Percentiles rank a stretch among this genome's conserved stretches.
phyloP scores from a whole-genome alignment of 2,329 filamentous ascomycete species.

The Lojkania enalia region DNA sequence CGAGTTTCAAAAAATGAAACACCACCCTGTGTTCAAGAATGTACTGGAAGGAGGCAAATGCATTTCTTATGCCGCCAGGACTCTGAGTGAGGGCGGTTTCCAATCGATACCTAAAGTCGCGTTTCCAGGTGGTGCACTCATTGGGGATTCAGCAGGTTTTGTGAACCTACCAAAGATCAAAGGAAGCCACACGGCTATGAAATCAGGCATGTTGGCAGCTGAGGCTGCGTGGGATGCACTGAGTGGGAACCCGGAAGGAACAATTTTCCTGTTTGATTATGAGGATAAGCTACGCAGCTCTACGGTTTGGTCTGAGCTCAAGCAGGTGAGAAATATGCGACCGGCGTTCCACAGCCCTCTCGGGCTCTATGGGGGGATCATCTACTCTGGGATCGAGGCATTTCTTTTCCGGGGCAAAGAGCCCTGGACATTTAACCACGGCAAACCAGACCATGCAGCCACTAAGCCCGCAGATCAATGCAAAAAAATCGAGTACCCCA shows the following conservation, averaged over 20 bases:
- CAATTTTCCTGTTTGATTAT: slow-evolving; percentile 92
- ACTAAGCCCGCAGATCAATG: slow-evolving; percentile 80
- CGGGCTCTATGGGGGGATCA: slow-evolving; percentile 83
- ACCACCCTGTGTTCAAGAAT: slow-evolving; percentile 85
- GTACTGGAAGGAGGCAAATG: slow-evolving; percentile 96
- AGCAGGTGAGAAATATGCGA: slow-evolving; percentile 95
- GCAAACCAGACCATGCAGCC: slow-evolving; percentile 72
- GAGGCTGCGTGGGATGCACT: slow-evolving; percentile 86
- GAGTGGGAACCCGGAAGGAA: slow-evolving; percentile 57
- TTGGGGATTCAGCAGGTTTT: slow-evolving; percentile 95
- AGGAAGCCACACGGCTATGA: slow-evolving; percentile 97
- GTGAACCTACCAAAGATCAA: slow-evolving; percentile 99
- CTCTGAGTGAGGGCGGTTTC: slow-evolving; percentile 91
- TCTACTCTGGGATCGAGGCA: slow-evolving; percentile 92
- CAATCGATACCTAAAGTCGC: slow-evolving; percentile 97
- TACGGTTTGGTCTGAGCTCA: slow-evolving; percentile 90
- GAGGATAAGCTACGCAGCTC: slow-evolving; percentile 85
- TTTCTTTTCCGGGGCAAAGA: slow-evolving; percentile 81
- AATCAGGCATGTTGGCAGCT: slow-evolving; percentile 93
- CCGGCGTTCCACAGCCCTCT: slow-evolving; percentile 89
- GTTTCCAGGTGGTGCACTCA: slow-evolving; percentile 92
- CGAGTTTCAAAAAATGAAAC: slow-evolving; percentile 98
- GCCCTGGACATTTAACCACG: slow-evolving; percentile 92
- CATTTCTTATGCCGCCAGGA: slow-evolving; percentile 91
- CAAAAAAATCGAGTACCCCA: slow-evolving; percentile 91